phyloP scores from a whole-genome alignment of 768 basidiomycete species.

The Boletus sp. region DNA sequence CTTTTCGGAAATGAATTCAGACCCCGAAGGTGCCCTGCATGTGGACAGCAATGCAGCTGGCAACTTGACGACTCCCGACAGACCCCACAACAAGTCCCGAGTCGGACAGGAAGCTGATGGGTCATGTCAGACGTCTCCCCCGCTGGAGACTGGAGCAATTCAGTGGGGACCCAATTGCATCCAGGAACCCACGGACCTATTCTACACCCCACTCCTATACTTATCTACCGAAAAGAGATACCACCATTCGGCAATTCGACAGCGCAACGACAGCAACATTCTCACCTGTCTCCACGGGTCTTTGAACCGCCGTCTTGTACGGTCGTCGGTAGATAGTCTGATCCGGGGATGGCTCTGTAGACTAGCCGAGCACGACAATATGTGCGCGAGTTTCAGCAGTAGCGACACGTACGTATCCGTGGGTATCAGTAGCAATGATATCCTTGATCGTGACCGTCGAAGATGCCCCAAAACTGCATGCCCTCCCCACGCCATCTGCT shows the following conservation, averaged over 20 bases:
- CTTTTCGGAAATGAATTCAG: no score
- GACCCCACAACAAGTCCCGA: background rate
- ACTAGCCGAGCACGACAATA: background rate
- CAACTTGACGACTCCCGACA: conserved; percentile 2
- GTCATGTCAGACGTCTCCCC: no score
- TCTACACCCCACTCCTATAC: background rate
- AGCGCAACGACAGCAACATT: background rate
- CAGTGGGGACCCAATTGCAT: background rate
- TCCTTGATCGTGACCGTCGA: background rate
- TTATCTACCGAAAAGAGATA: background rate
- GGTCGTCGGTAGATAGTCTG: no score
- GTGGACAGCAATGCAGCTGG: background rate
- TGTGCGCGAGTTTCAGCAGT: background rate
- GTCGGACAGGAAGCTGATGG: background rate
- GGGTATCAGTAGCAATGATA: background rate
- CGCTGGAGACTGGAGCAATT: background rate
- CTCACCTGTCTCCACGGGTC: background rate
- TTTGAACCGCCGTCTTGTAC: no score
- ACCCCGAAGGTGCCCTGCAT: background rate
- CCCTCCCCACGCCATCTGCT: background rate
- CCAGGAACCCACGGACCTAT: background rate
- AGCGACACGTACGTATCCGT: background rate
- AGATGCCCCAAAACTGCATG: background rate
- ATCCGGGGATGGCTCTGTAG: no score
- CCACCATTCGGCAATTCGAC: background rate